Evolutionary conservation across 208 protist genomes (phyloP), one percentile per base, ranked within the genome.

Genomic region (Trypanosoma cruzi): DNA sequence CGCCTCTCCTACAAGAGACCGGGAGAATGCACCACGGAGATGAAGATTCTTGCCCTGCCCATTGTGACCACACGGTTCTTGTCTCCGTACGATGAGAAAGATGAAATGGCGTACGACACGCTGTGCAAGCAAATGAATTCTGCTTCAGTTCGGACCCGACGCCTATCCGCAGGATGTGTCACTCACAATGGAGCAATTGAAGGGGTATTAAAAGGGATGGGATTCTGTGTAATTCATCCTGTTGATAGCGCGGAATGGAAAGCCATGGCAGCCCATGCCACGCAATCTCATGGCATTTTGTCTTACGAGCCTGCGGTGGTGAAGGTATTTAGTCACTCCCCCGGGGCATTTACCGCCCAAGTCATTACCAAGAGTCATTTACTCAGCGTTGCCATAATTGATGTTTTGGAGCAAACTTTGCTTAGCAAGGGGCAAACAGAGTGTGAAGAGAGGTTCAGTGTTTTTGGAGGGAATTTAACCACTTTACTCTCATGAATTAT

Each of bases 41-140:
- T 80, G 16, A 79, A 87, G 55, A 62, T 84, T 36, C 62, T 96
- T 1, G 81, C 78, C 5, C 71, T 96, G 22, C 90, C 90, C 4
- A 80, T 93, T 56, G 71, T 76, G 7, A 64, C 84, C 6, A 82
- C 82, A 3, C 75, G 76, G 16, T 96, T 96, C 67, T 77, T 90
- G 28, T 69, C 77, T 7, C 85, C 85, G 6, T 95, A 90, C 70
- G 70, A 85, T 53, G 73, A 81, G 2, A 69, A 79, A 31, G 78
- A 58, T 26, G 77, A 81, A 5, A 57, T 50, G 24, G 77, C 85
- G 31, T 71, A 80, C 36, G 65, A 36, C 10, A 63, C 75, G n/a
- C 61, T 95, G 13, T 80, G 66, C 54, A 73, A 82, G 13, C 68
- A 67, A 57, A 72, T 84, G 0, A 75, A 77, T 28, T 59, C 76